Conservation (phyloP, 805 yeast genomes). For the Metschnikowia kunwiensis region DNA sequence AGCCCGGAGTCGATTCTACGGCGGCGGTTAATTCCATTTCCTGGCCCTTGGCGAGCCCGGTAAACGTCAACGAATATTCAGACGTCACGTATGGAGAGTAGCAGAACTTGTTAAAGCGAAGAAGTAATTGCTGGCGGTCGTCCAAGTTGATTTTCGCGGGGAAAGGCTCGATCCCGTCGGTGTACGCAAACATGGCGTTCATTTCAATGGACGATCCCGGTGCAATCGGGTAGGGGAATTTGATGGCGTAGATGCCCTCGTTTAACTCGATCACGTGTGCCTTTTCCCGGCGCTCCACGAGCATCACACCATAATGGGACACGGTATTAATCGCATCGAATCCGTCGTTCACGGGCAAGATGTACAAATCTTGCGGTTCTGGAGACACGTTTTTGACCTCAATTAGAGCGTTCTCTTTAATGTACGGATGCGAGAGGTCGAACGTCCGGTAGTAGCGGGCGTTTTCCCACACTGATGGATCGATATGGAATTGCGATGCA, state of each 20-base stretch:
- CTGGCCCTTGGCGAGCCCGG: constrained; percentile 46
- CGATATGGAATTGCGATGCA: constrained; percentile 9
- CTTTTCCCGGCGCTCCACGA: constrained; percentile 26
- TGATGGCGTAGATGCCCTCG: constrained; percentile 38
- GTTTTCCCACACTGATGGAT: constrained; percentile 50
- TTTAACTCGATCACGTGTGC: constrained; percentile 22
- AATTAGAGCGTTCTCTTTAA: constrained; percentile 57
- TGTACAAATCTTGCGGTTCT: constrained; percentile 54
- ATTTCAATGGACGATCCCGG: constrained; percentile 56
- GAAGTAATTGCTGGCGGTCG: constrained; percentile 58
- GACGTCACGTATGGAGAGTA: constrained; percentile 60
- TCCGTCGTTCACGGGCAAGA: constrained; percentile 54
- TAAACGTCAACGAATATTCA: constrained; percentile 41
- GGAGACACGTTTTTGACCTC: constrained; percentile 56
- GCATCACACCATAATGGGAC: constrained; percentile 42
- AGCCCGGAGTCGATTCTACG: constrained; percentile 17
- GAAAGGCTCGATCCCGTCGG: constrained; percentile 50
- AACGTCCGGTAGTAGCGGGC: constrained; percentile 50
- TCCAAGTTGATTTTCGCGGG: constrained; percentile 62
- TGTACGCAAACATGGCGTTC: constrained; percentile 46
- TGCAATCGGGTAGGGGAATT: constrained; percentile 62
- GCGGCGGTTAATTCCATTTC: constrained; percentile 37
- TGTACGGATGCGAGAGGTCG: constrained; percentile 65
- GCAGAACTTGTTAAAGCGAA: constrained; percentile 53
- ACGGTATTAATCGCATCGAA: constrained; percentile 39